Conservation (phyloP, 1,139 yeast genomes). For the Yamadazyma sp. region DNA sequence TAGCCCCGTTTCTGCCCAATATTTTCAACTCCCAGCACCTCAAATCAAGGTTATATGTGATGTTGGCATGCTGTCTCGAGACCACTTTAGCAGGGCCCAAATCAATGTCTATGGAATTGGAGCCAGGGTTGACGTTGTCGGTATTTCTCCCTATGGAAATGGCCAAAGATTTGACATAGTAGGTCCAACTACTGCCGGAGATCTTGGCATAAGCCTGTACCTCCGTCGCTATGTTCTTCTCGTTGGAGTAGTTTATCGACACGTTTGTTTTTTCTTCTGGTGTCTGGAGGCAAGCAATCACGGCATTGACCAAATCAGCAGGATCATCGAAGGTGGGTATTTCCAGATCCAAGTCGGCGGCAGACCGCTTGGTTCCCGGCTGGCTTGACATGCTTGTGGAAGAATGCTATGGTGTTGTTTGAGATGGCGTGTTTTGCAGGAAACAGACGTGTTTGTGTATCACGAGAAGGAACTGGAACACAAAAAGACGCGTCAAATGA, state of each 20-base stretch:
- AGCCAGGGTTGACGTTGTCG: conserved; percentile 33
- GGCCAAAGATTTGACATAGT: conserved; percentile 78
- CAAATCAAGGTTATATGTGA: conserved; percentile 69
- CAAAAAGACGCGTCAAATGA: background rate
- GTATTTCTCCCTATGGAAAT: conserved; percentile 86
- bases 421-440: background rate
- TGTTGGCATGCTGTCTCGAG: conserved; percentile 83
- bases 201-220: conserved; percentile 96
- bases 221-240: conserved; percentile 72
- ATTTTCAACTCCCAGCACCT: conserved; percentile 86
- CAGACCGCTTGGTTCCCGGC: conserved; percentile 27
- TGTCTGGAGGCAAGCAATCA: conserved; percentile 45
- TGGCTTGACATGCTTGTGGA: conserved; percentile 21
- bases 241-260: conserved; percentile 56
- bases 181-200: conserved; percentile 94
- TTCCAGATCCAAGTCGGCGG: conserved; percentile 24
- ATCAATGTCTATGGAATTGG: conserved; percentile 70
- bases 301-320: conserved; percentile 53
- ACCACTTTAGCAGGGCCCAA: conserved; percentile 97
- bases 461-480: too few species aligned
- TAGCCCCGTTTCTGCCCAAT: conserved; percentile 89
- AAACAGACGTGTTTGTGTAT: background rate
- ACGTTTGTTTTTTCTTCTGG: conserved; percentile 56
- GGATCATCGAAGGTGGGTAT: conserved; percentile 38
- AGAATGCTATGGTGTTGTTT: background rate